These are phyloP conservation scores for Peronosclerospora sorghi DNA, from an alignment of 352 stramenopile species.

Conservation along the genomic window DNA sequence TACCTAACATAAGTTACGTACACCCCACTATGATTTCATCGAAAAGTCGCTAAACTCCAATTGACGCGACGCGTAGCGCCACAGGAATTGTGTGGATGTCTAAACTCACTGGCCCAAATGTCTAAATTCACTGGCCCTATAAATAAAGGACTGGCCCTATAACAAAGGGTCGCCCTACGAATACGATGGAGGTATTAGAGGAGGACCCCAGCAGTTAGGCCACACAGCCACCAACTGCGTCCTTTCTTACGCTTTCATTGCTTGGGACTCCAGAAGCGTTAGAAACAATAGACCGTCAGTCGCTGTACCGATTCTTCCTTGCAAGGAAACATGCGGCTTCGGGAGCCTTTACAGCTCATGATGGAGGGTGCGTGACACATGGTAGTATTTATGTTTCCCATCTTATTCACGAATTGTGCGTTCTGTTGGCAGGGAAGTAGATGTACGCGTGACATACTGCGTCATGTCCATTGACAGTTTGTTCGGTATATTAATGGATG, in stretches of 20 bases:
- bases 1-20: too few species aligned
- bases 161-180: too few species aligned
- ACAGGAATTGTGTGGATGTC: too few species aligned
- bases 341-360: slow-evolving; percentile 93
- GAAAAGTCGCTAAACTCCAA: too few species aligned
- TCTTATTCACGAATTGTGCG: background rate
- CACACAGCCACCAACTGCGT: too few species aligned
- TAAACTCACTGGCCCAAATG: too few species aligned
- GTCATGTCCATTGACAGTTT: slow-evolving; percentile 90
- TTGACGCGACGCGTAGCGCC: too few species aligned
- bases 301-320: slow-evolving; percentile 86
- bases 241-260: slow-evolving; percentile 87
- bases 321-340: slow-evolving; percentile 67
- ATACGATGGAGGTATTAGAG: too few species aligned
- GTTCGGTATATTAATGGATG: slow-evolving; percentile 86
- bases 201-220: too few species aligned
- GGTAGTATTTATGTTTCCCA: background rate
- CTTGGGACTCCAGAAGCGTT: slow-evolving; percentile 80
- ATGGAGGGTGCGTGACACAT: slow-evolving; percentile 72
- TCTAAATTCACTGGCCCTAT: too few species aligned
- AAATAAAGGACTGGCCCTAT: too few species aligned
- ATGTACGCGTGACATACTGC: slow-evolving; percentile 95
- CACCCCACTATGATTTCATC: too few species aligned
- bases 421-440: slow-evolving; percentile 70
- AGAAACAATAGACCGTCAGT: slow-evolving; percentile 63